Conservation (phyloP, 768 basidiomycete genomes). For the Leccinum subtestaceum region DNA sequence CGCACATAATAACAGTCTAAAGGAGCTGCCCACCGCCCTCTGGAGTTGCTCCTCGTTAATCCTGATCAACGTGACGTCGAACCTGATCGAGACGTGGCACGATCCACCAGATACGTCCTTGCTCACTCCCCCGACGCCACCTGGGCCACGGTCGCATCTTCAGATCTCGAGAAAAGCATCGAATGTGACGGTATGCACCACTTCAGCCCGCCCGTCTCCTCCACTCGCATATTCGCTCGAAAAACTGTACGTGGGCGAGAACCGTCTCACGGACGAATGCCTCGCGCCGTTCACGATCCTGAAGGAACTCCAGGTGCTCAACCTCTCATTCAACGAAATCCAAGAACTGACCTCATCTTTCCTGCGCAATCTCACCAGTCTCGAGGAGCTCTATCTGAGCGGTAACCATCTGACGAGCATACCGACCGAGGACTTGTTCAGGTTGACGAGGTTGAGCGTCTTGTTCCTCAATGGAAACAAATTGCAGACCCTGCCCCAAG, state of each 20-base stretch:
- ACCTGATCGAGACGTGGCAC: constrained; percentile 72
- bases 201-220: constrained; percentile 37
- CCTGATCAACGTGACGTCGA: constrained; percentile 84
- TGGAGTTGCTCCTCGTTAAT: constrained; percentile 81
- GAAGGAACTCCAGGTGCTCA: constrained; percentile 75
- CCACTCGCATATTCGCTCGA: constrained; percentile 72
- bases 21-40: constrained; percentile 66
- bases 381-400: constrained; percentile 89
- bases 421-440: constrained; percentile 80
- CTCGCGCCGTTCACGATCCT: constrained; percentile 74
- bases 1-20: constrained; percentile 88
- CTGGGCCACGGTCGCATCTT: constrained; percentile 14
- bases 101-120: constrained; percentile 49
- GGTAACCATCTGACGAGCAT: constrained; percentile 90
- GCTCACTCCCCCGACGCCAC: constrained; percentile 14
- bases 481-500: constrained; percentile 87
- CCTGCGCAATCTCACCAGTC: constrained; percentile 61
- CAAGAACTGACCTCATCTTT: constrained; percentile 81
- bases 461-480: constrained; percentile 93
- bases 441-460: constrained; percentile 62
- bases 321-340: constrained; percentile 93
- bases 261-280: constrained; percentile 75
- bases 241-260: constrained; percentile 86
- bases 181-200: constrained; percentile 29
- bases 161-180: constrained; percentile 36